Base-by-base conservation (phyloP, 2,329 filamentous ascomycete species). In the Epichloe typhina region DNA sequence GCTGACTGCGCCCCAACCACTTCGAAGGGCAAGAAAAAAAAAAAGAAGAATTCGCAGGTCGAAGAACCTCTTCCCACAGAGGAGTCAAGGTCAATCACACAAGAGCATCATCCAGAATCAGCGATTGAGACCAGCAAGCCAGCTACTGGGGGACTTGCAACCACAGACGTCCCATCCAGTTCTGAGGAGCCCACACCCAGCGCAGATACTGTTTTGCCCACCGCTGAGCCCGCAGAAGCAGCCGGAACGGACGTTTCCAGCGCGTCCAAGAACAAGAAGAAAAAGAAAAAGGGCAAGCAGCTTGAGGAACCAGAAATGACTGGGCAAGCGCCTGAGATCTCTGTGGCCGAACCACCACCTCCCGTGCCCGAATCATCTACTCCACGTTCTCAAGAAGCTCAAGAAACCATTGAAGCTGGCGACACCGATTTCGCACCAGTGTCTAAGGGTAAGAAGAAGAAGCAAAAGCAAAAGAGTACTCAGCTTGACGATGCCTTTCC, bases 221-320 rank as follows among this genome's bases (percentile, higher is more conserved):
- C 23, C 7, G 35, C 26, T 39, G 33, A 42, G 26, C 12, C 23
- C 26, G 23, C 26, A 8, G 38, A 47, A 44, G 19, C 31, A 43
- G 33, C 19, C 21, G 35, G 38, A 12, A 12, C 47, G 36, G 47
- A 45, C 12, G 33, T 44, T 31, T 23, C 47, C 5, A 36, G 19
- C n/a, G 35, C n/a, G 23, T 36, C 39, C 9, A 53, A 53, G 51
- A 57, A 50, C 46, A 61, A 59, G 51, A 61, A 60, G 51, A 59
- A 56, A 48, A 60, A 60, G 53, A 61, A 59, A 51, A 59, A 61
- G 53, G 56, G 40, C 42, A 59, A 57, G 38, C 40, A 50, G n/a
- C 15, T 50, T 31, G 46, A 21, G 3, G 47, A 54, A 7, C 23
- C 40, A 12, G 52, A 56, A 48, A 37, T 41, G 13, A 17, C 39